Conservation (phyloP, 176 grass and related monocot genomes). For the Microstegium vimineum region DNA sequence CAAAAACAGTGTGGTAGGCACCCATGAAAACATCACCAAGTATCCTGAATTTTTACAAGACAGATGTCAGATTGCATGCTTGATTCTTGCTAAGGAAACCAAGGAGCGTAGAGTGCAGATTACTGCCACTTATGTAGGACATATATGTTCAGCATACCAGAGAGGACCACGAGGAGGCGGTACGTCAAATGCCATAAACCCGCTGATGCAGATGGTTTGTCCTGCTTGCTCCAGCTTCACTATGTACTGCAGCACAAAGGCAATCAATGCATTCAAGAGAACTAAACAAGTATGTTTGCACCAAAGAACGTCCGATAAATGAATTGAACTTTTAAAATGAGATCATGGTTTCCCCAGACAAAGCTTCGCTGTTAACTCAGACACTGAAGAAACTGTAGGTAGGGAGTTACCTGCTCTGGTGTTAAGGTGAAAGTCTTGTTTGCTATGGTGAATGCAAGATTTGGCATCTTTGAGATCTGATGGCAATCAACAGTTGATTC, state of each 20-base stretch:
- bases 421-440: conserved; percentile 63
- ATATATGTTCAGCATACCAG: conserved; percentile 43
- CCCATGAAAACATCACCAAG: conserved; percentile 98
- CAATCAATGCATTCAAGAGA: not conserved
- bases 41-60: conserved; percentile 46
- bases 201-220: conserved; percentile 70
- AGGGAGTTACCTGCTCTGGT: conserved; percentile 63
- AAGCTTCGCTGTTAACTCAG: not conserved
- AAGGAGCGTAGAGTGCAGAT: not conserved
- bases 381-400: not conserved
- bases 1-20: conserved; percentile 90
- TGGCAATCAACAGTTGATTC: conserved; percentile 76
- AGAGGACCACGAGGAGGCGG: conserved; percentile 70
- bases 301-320: not conserved
- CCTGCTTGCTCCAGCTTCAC: conserved; percentile 69
- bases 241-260: conserved; percentile 54
- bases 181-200: conserved; percentile 81
- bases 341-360: not conserved
- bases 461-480: conserved; percentile 65
- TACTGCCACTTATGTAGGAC: not conserved
- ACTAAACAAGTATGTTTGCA: not conserved
- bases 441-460: conserved; percentile 81
- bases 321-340: not conserved
- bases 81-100: not conserved
- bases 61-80: not conserved